Conservation (phyloP, 805 yeast genomes). For the Komagataella kurtzmanii region DNA sequence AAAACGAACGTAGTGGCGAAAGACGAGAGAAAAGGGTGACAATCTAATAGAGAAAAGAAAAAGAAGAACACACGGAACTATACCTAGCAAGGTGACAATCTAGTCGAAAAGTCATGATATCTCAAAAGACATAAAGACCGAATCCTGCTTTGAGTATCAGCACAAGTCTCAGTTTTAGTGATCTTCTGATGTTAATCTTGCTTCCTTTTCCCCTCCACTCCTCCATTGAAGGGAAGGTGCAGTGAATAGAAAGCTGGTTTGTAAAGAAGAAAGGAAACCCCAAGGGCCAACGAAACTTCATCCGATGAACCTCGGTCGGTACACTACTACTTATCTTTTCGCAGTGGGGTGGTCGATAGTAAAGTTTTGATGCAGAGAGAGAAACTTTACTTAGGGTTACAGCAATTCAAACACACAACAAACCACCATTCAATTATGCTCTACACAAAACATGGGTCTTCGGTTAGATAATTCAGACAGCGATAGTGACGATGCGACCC, state of each 20-base stretch:
- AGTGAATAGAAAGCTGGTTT: constrained; percentile 32
- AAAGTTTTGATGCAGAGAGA: neutral
- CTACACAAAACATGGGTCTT: neutral
- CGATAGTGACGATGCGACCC: constrained; percentile 1
- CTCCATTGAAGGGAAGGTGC: constrained; percentile 22
- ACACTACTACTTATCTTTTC: neutral
- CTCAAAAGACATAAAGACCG: neutral
- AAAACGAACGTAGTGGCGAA: neutral
- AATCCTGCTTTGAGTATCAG: neutral
- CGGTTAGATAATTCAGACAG: neutral
- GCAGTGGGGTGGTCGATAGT: neutral
- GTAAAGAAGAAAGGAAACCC: constrained; percentile 16
- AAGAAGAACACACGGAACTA: too few species aligned
- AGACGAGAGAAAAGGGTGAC: too few species aligned
- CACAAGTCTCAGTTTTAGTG: neutral
- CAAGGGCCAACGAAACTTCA: constrained; percentile 2
- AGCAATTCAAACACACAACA: neutral
- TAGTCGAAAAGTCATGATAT: neutral
- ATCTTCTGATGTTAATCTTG: constrained; percentile 12
- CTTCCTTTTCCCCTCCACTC: constrained; percentile 33
- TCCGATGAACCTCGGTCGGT: neutral
- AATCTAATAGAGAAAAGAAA: neutral
- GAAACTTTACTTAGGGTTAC: neutral
- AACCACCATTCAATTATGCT: neutral
- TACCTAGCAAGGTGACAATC: neutral